Conservation (phyloP, 2,329 filamentous ascomycete genomes). For the Ascochyta viciae-villosae region DNA sequence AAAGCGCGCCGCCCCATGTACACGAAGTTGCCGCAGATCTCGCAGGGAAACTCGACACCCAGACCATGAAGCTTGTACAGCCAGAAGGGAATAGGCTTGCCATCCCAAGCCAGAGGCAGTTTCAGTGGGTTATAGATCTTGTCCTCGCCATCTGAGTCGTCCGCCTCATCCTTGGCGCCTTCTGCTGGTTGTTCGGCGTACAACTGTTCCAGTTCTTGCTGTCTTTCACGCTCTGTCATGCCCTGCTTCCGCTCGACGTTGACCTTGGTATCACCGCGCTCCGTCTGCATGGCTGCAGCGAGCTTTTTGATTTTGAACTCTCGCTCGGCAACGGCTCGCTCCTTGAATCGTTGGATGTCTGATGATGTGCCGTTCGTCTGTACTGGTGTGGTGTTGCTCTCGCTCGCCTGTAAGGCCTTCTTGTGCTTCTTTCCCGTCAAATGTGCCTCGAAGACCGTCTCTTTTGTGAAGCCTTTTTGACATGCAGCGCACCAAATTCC, state of each 20-base stretch:
- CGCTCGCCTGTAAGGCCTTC: conserved; percentile 71
- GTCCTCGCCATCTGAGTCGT: conserved; percentile 74
- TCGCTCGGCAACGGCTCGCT: conserved; percentile 86
- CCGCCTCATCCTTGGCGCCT: conserved; percentile 67
- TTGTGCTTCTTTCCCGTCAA: conserved; percentile 91
- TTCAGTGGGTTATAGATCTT: conserved; percentile 97
- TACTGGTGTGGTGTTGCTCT: conserved; percentile 34
- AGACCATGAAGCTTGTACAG: conserved; percentile 95
- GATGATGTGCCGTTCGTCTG: conserved; percentile 28
- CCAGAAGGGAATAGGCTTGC: conserved; percentile 99
- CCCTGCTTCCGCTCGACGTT: conserved; percentile 97
- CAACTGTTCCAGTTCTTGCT: conserved; percentile 89
- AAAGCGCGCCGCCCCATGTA: conserved; percentile 97
- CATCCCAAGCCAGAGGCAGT: conserved; percentile 94
- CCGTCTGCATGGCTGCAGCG: conserved; percentile 80
- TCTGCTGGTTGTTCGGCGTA: conserved; percentile 67
- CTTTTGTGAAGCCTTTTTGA: conserved; percentile 93
- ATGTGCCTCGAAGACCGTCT: conserved; percentile 92
- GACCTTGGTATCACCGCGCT: conserved; percentile 86
- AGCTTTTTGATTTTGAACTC: conserved; percentile 85
- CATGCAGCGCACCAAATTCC: conserved; percentile 91
- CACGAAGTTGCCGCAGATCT: conserved; percentile 98
- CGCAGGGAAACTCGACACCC: conserved; percentile 92
- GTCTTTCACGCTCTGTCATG: conserved; percentile 95
- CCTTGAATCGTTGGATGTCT: conserved; percentile 66